These are phyloP conservation scores for Neopestalotiopsis clavispora DNA, from an alignment of 2,329 filamentous ascomycete genomes.

Conservation along the genomic window DNA sequence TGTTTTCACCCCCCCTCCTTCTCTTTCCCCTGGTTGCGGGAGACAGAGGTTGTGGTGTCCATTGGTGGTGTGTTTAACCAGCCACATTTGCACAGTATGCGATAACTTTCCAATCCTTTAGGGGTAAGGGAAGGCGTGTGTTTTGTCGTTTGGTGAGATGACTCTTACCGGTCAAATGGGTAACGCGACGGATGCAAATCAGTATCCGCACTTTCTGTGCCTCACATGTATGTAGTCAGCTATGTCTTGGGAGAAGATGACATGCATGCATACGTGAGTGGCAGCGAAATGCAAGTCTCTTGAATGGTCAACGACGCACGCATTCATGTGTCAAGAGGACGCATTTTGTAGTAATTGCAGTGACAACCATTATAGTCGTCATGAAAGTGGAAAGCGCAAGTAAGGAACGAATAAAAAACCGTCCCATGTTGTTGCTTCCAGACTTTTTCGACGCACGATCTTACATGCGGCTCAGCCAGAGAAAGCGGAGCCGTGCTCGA, in stretches of 20 bases:
- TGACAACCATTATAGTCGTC: too few relatives aligned
- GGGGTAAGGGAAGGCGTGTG: not conserved
- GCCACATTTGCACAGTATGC: slow-evolving; percentile 15
- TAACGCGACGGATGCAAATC: not conserved
- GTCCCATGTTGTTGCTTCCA: not conserved
- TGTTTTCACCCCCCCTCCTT: slow-evolving; percentile 7
- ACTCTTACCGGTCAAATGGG: not conserved
- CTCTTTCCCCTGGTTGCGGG: not conserved
- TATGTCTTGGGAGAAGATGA: not conserved
- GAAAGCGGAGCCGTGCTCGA: not conserved
- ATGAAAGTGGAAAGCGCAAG: not conserved
- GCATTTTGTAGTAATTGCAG: not conserved
- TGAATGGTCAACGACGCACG: not conserved
- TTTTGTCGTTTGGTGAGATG: not conserved
- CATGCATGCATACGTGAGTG: not conserved
- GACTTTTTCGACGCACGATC: not conserved
- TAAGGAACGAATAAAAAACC: not conserved
- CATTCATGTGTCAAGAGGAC: not conserved
- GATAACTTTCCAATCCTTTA: not conserved
- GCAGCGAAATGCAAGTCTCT: not conserved
- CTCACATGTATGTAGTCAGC: not conserved
- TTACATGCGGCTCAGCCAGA: not conserved
- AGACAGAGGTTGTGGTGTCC: not conserved
- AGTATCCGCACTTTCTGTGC: not conserved
- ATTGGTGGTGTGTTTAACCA: slow-evolving; percentile 5